Evolutionary conservation across 768 basidiomycete species (phyloP).

Genomic region (Pleurotus tuoliensis): DNA sequence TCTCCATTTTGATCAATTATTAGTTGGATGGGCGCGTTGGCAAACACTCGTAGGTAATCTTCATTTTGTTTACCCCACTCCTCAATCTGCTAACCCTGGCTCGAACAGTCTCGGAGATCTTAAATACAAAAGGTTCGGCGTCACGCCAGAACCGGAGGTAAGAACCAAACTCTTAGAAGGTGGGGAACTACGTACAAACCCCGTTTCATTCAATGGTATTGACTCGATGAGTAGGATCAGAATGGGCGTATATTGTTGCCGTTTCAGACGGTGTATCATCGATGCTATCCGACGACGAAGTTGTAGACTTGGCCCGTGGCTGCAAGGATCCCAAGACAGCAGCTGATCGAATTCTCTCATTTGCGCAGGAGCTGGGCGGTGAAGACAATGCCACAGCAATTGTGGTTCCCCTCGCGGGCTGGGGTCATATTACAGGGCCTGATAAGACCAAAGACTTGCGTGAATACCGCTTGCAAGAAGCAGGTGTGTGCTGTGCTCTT

Average conservation of each 20-base stretch:
- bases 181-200: constrained; percentile 23
- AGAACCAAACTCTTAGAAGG: constrained; percentile 72
- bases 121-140: constrained; percentile 83
- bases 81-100: not conserved
- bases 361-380: constrained; percentile 82
- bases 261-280: constrained; percentile 95
- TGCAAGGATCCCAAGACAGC: constrained; percentile 71
- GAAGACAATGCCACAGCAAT: constrained; percentile 92
- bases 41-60: constrained; percentile 82
- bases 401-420: constrained; percentile 89
- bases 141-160: constrained; percentile 92
- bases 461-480: constrained; percentile 71
- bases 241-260: constrained; percentile 85
- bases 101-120: constrained; percentile 76
- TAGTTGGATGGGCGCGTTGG: constrained; percentile 94
- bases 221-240: constrained; percentile 45
- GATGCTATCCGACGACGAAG: constrained; percentile 88
- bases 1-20: not conserved
- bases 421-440: constrained; percentile 77
- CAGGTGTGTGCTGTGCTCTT: constrained; percentile 38
- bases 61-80: not conserved
- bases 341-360: constrained; percentile 79
- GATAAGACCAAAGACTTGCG: constrained; percentile 82
- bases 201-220: not conserved
- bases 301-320: constrained; percentile 81